Base-by-base conservation (phyloP, 306 rosid species). In the Leucaena leucocephala region DNA sequence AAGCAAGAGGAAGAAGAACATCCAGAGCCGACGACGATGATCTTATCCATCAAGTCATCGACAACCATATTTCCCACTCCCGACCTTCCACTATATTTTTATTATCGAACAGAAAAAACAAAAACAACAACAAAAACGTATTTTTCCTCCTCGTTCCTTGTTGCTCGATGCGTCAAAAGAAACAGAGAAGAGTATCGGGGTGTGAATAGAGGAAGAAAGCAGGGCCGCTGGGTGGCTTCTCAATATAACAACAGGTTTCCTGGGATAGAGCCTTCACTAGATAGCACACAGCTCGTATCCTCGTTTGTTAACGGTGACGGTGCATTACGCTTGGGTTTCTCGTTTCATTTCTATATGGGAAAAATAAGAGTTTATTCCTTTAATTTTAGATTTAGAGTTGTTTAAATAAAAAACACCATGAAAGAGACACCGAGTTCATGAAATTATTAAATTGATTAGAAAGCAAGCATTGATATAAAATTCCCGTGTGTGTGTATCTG, bases 31-130 rank as follows among this genome's bases (percentile, higher is more conserved):
- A 86, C 45, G 83, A 80, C 65, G 82, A 85, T 75, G 79, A 80
- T 86, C 86, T 88, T 86, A 83, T 75, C 87, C 86, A 85, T 74
- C 85, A 78, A 78, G 88, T 89, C 94, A 84, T 91, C 91, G 66
- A 89, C 94, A 79, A 83, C 86, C 81, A 83, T 80, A 69, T 49
- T 83, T 69, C 71, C 83, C 61, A 79, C 55, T 68, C 34, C 50
- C n/a, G 21, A 39, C 55, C 7, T 8, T 36, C 39, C 55, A 3
- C 61, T 45, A 54, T 14, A 3, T 14, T 34, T 6, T n/a, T 78
- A 15, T 21, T 36, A 14, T 1, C 3, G 2, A 7, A 2, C n/a
- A 5, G 6, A 40, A 0, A 55, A 55, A 22, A 22, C 3, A 22
- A 58, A 67, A 45, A 44, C 2, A 19, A 27, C n/a, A n/a, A n/a